Percentiles rank a stretch among this genome's conserved stretches.
phyloP scores from a whole-genome alignment of 495 filamentous ascomycete genomes.

The Podospora sp. region DNA sequence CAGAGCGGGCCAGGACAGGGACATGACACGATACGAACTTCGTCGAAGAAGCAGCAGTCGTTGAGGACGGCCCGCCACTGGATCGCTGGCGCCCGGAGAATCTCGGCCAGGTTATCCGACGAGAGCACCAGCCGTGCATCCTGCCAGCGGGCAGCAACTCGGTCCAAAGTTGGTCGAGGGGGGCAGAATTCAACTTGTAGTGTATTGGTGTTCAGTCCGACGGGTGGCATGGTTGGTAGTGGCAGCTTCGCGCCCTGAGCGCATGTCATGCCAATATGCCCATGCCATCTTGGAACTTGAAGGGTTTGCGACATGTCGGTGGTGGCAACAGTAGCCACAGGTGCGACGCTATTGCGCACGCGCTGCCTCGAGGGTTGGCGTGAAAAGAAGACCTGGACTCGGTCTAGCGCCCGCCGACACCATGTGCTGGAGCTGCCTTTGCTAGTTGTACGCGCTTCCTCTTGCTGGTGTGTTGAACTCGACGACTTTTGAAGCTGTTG shows the following conservation, averaged over 20 bases:
- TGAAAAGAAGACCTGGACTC: constrained; percentile 5
- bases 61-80: not conserved
- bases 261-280: constrained; percentile 18
- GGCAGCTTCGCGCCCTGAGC: constrained; percentile 15
- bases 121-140: constrained; percentile 3
- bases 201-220: not conserved
- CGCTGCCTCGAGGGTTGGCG: constrained; percentile 5
- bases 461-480: constrained; percentile 1
- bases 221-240: constrained; percentile 9
- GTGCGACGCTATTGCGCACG: not conserved
- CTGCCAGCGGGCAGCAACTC: constrained; percentile 5
- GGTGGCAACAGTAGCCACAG: not conserved
- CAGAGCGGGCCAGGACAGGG: not conserved
- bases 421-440: constrained; percentile 13
- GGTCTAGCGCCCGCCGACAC: constrained; percentile 17
- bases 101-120: not conserved
- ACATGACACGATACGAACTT: not conserved
- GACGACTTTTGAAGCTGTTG: constrained; percentile 6
- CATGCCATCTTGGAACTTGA: constrained; percentile 12
- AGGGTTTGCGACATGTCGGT: constrained; percentile 2
- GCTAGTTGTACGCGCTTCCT: constrained; percentile 7
- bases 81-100: not conserved
- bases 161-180: not conserved
- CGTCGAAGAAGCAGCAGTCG: constrained; percentile 4
- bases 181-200: not conserved